phyloP scores from a whole-genome alignment of 768 basidiomycete species.

The Tricholoma bakamatsutake region DNA sequence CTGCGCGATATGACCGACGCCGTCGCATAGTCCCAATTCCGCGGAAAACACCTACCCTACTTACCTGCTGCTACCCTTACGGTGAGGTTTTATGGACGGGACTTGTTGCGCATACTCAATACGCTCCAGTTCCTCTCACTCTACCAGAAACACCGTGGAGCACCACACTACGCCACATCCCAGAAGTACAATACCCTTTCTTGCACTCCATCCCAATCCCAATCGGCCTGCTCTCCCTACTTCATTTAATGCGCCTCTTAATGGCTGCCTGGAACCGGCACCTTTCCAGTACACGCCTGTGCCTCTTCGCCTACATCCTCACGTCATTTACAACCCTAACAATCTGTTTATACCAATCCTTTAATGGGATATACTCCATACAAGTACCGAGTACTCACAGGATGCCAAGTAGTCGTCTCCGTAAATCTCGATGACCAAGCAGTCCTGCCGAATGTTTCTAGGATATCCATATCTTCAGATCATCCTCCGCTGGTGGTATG shows the following conservation, averaged over 20 bases:
- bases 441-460: constrained; percentile 23
- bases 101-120: background rate
- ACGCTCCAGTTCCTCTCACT: constrained; percentile 3
- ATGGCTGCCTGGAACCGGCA: constrained; percentile 12
- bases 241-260: background rate
- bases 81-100: background rate
- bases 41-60: background rate
- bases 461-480: constrained; percentile 33
- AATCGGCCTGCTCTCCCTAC: constrained; percentile 3
- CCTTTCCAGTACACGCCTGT: constrained; percentile 17
- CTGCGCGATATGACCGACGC: background rate
- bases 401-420: constrained; percentile 21
- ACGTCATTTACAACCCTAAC: constrained; percentile 32
- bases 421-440: constrained; percentile 28
- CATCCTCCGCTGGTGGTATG: constrained; percentile 30
- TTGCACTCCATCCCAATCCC: background rate
- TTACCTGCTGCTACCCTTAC: background rate
- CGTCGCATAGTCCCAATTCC: background rate
- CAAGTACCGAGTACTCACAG: constrained; percentile 28
- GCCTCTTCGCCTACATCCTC: constrained; percentile 23
- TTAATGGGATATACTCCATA: constrained; percentile 38
- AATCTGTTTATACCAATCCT: constrained; percentile 29
- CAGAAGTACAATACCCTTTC: background rate
- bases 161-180: background rate
- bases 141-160: constrained; percentile 4